Conservation (phyloP, 2,329 filamentous ascomycete genomes). For the Amylocarpus encephaloides region DNA sequence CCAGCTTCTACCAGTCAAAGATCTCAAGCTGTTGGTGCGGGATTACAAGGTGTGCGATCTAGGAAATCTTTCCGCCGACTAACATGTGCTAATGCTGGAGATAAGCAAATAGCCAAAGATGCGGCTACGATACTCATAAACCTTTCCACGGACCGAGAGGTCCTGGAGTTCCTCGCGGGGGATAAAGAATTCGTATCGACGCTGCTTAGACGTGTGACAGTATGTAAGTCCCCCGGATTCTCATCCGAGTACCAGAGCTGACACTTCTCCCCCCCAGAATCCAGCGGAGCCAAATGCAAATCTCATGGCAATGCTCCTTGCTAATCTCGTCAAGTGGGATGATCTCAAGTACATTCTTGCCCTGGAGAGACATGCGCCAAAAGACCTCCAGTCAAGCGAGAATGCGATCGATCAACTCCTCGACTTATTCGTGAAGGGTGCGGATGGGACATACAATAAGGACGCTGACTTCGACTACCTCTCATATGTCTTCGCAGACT, state of each 20-base stretch:
- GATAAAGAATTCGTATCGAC: constrained; percentile 78
- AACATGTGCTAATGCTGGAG: constrained; percentile 10
- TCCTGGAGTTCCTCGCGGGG: constrained; percentile 64
- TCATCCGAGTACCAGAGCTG: neutral
- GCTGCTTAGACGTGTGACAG: constrained; percentile 65
- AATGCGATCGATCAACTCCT: constrained; percentile 83
- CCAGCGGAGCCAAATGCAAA: constrained; percentile 76
- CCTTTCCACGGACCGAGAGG: constrained; percentile 67
- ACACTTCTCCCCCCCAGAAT: constrained; percentile 41
- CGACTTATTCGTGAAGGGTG: constrained; percentile 92
- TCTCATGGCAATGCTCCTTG: constrained; percentile 82
- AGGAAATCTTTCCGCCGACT: neutral
- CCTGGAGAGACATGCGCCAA: constrained; percentile 61
- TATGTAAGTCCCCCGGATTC: constrained; percentile 48
- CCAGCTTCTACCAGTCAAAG: constrained; percentile 70
- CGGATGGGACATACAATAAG: constrained; percentile 75
- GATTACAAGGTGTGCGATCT: constrained; percentile 65
- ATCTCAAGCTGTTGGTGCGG: constrained; percentile 78
- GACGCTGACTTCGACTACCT: constrained; percentile 86
- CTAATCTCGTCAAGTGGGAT: constrained; percentile 82
- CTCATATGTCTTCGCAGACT: constrained; percentile 87
- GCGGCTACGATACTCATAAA: constrained; percentile 88
- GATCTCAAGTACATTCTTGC: constrained; percentile 61
- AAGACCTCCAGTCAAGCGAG: constrained; percentile 64
- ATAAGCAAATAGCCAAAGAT: constrained; percentile 82